phyloP scores from a whole-genome alignment of 2,329 filamentous ascomycete genomes.

The Massarina eburnea region DNA sequence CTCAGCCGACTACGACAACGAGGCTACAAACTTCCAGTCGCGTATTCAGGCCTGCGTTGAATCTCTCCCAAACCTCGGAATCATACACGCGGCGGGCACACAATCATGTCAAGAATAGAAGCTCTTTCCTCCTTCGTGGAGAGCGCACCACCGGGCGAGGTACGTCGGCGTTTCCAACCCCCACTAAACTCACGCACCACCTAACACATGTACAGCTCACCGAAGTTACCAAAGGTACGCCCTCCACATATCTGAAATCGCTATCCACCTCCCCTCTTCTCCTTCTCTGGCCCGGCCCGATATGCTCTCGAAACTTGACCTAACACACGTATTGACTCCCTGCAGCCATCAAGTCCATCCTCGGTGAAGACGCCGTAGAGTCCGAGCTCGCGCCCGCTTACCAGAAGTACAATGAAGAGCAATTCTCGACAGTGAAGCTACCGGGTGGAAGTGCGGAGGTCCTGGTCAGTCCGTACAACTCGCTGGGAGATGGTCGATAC shows the following conservation, averaged over 20 bases:
- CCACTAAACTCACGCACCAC: conserved; percentile 23
- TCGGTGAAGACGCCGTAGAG: conserved; percentile 68
- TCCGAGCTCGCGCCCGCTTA: conserved; percentile 79
- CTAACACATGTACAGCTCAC: conserved; percentile 62
- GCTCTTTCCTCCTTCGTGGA: conserved; percentile 77
- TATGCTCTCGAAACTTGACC: too few species aligned
- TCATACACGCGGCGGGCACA: neutral
- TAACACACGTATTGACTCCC: too few species aligned
- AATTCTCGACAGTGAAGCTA: conserved; percentile 85
- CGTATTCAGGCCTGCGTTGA: neutral
- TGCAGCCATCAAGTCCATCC: conserved; percentile 86
- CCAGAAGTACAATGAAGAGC: conserved; percentile 93
- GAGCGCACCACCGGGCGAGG: conserved; percentile 94
- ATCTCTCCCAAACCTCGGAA: neutral
- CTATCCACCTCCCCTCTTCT: too few species aligned
- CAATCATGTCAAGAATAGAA: conserved; percentile 39
- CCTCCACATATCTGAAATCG: neutral
- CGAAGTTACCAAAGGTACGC: conserved; percentile 82
- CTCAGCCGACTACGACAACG: conserved; percentile 11
- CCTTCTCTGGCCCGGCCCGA: neutral
- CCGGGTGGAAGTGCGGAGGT: conserved; percentile 79
- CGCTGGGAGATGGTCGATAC: conserved; percentile 78
- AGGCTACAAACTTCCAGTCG: neutral
- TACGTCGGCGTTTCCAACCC: conserved; percentile 49
- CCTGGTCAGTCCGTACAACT: conserved; percentile 84